Percentiles rank a stretch among this genome's conserved stretches.
These are phyloP conservation scores for Fraxinus greggii DNA, from an alignment of 305 asterid species.

Conservation along the genomic window DNA sequence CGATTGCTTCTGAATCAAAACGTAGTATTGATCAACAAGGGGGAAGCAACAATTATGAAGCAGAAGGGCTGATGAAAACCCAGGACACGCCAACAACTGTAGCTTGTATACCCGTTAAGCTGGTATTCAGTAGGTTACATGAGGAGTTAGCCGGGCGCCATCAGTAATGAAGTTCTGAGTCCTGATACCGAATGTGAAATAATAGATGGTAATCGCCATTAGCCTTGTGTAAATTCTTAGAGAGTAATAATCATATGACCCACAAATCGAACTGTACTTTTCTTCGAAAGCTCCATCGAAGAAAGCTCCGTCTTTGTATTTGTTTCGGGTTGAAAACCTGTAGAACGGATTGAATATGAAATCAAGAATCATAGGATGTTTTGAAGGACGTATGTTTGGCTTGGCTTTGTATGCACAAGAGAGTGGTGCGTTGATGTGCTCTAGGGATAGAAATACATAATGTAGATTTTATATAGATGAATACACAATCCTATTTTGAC, in stretches of 20 bases:
- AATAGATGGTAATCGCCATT: slow-evolving; percentile 36
- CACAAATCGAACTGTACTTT: background rate
- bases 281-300: slow-evolving; percentile 16
- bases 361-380: slow-evolving; percentile 24
- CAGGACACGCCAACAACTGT: slow-evolving; percentile 46
- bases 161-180: slow-evolving; percentile 34
- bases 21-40: slow-evolving; percentile 35
- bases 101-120: slow-evolving; percentile 88
- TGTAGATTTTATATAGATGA: slow-evolving; percentile 37
- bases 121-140: slow-evolving; percentile 86
- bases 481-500: background rate
- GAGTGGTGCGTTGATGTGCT: slow-evolving; percentile 28
- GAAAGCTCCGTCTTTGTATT: slow-evolving; percentile 24
- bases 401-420: slow-evolving; percentile 27
- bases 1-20: slow-evolving; percentile 57
- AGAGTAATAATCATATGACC: slow-evolving; percentile 43
- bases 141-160: slow-evolving; percentile 75
- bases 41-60: slow-evolving; percentile 30
- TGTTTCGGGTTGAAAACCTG: slow-evolving; percentile 14
- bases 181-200: slow-evolving; percentile 15
- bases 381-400: slow-evolving; percentile 21
- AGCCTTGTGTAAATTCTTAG: slow-evolving; percentile 62
- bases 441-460: slow-evolving; percentile 29
- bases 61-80: slow-evolving; percentile 51
- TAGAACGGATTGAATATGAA: slow-evolving; percentile 18